Percentiles rank a stretch among this genome's conserved stretches.
phyloP scores from a whole-genome alignment of 202 grass and related monocot species.

The Dendrocalamus latiflorus region DNA sequence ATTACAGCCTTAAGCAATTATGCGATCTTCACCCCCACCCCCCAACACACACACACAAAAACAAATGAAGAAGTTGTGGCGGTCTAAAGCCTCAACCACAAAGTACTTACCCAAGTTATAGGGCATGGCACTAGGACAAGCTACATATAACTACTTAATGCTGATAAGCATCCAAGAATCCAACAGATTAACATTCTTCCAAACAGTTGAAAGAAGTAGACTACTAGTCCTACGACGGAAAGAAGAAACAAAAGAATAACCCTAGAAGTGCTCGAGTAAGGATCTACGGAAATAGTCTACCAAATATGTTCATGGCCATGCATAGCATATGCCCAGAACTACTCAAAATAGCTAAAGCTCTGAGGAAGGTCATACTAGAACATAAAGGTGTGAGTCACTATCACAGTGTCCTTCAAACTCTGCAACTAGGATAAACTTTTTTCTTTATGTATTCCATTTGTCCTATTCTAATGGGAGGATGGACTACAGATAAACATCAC shows the following conservation, averaged over 20 bases:
- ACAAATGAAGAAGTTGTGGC: background rate
- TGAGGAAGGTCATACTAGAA: background rate
- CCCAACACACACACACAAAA: too few relatives aligned
- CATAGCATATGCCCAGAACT: background rate
- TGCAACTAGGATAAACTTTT: background rate
- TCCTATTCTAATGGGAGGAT: constrained; percentile 13
- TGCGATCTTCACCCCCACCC: background rate
- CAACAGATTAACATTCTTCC: background rate
- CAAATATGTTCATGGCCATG: background rate
- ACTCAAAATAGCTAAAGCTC: background rate
- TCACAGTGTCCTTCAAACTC: background rate
- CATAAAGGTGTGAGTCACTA: background rate
- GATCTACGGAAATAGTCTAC: background rate
- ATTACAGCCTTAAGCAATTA: constrained; percentile 14
- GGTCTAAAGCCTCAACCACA: background rate
- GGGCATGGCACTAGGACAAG: too few relatives aligned
- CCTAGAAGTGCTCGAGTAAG: background rate
- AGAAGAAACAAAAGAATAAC: background rate
- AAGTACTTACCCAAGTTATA: constrained; percentile 18
- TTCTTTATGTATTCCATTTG: constrained; percentile 8
- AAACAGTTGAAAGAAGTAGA: constrained; percentile 16
- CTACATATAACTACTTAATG: background rate
- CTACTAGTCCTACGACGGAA: background rate
- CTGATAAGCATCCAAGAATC: constrained; percentile 18
- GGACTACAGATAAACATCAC: constrained; percentile 8